Base-by-base conservation (phyloP, 441 rosid species). In the Populus hybrid region DNA sequence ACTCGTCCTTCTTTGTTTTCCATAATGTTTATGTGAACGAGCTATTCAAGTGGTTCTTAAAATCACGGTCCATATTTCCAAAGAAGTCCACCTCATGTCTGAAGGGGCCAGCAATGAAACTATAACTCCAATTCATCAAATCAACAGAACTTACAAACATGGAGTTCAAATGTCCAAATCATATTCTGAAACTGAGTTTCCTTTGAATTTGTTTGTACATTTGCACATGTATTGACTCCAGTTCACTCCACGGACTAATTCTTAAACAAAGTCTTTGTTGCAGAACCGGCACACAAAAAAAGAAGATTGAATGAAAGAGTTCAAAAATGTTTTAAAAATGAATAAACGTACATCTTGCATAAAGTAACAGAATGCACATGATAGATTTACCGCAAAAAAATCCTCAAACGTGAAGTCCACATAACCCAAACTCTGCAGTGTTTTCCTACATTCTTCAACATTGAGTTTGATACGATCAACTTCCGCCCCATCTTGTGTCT, bases 401-500 rank as follows among this genome's bases (percentile, higher is more conserved):
- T 96, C 99, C 85, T 96, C 98, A 78, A 94, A 96, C 7, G 98
- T 94, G 71, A 96, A 92, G 70, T 96, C 97, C 35, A 90, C 86
- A 83, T 94, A 91, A 42, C 98, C 98, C 86, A 96, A 90, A 81
- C 86, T 84, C 84, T 91, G 97, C 81, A 96, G 98, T 59, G 89
- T 86, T 83, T 84, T 91, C 80, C 95, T 84, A 76, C 94, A 93
- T 79, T 91, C 91, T 82, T 94, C 97, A 79, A 94, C 91, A 50
- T 91, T 88, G 66, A 67, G 76, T 83, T 90, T 94, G 84, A 94
- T 78, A 65, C 93, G 92, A 70, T 91, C 94, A 70, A 88, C 95
- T 85, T 94, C 97, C 78, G 87, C 88, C 75, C 40, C 80, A 83
- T 92, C 92, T 82, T 94, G 95, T n/a, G 92, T 84, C 76, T 84